These are phyloP conservation scores for Brassica rapa DNA, from an alignment of 345 rosid genomes.

Conservation along the genomic window DNA sequence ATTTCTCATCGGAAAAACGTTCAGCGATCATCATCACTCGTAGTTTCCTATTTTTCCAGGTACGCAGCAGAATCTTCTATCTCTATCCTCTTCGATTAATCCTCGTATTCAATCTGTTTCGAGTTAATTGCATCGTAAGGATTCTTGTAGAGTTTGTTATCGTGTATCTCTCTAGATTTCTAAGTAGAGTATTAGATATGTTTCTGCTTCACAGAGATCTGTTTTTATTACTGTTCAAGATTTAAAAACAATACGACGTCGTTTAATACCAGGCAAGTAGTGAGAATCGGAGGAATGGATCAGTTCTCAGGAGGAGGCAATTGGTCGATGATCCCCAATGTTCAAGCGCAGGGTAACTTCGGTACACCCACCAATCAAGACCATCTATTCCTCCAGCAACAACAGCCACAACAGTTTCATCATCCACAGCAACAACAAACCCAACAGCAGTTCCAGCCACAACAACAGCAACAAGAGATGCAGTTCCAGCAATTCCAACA, in stretches of 20 bases:
- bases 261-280: not conserved
- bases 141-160: too few relatives aligned
- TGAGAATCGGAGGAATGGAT: conserved; percentile 25
- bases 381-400: conserved; percentile 48
- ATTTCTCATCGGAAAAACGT: not conserved
- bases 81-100: not conserved
- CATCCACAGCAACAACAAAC: conserved; percentile 44
- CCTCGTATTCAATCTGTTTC: not conserved
- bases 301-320: conserved; percentile 54
- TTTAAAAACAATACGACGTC: not conserved
- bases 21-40: not conserved
- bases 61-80: not conserved
- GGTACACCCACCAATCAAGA: conserved; percentile 61
- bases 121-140: not conserved
- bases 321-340: conserved; percentile 57
- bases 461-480: conserved; percentile 32
- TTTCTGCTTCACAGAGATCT: not conserved
- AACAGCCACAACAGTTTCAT: conserved; percentile 25
- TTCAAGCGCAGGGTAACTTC: conserved; percentile 48
- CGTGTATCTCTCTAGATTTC: not conserved
- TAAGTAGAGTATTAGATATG: not conserved
- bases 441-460: conserved; percentile 37
- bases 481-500: conserved; percentile 46
- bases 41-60: not conserved
- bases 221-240: not conserved